Base-by-base conservation (phyloP, 2,329 filamentous ascomycete genomes). In the Akanthomyces muscarius region DNA sequence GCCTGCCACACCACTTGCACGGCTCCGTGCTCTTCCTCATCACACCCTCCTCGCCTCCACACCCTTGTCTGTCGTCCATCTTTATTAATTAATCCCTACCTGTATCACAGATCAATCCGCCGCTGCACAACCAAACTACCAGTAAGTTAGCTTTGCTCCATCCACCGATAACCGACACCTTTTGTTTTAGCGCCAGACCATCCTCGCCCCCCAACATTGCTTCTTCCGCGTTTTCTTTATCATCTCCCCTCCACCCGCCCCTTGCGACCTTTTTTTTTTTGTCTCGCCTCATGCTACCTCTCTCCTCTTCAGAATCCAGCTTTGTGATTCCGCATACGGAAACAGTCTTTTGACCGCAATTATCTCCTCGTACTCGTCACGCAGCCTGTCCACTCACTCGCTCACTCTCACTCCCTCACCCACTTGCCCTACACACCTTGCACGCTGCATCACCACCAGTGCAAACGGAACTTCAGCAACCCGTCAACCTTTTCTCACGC, bases 101-200 rank as follows among this genome's bases (percentile, higher is more conserved):
- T 41, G 45, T 45, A 59, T 59, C 30, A 48, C 33, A 60, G 45
- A 60, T 60, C 47, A 52, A 13, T 44, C 38, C 51, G 23, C 18
- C 51, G 38, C 14, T 52, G 38, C 23, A 50, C 45, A 50, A 44
- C 13, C 33, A 50, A 28, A n/a, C 45, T 47, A 8, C 11, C n/a
- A 23, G 16, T 44, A 21, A 21, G 21, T 21, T 21, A 47, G 42
- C 14, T 53, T 47, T 8, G 7, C 45, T 16, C 44, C 58, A 41
- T 54, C 58, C 58, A 61, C 58, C 58, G 41, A 61, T 61, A 61
- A 54, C 58, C 58, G 58, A 61, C 50, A 61, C 38, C 41, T 45
- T 38, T 25, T 21, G 23, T 53, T 58, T 53, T 53, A 53, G 58
- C 45, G 47, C 36, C 47, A 21, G 45, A 52, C 28, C 33, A 44